Evolutionary conservation across 108 stramenopile species (phyloP).

Genomic region (Skeletonema potamos): DNA sequence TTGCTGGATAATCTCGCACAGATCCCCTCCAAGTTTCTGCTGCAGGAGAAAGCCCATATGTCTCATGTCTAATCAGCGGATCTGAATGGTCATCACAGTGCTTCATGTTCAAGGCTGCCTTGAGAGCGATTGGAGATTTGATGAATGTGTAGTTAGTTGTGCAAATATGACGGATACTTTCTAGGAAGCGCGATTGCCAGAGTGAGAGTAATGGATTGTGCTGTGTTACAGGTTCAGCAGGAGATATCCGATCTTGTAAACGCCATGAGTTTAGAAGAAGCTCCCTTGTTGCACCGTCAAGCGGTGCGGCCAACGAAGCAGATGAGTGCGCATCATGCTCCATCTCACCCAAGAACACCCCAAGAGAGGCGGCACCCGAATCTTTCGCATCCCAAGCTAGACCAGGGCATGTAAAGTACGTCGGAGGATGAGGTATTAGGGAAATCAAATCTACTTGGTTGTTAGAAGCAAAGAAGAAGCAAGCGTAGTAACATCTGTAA

Average conservation of each 20-base stretch:
- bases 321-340: background rate
- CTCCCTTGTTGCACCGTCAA: slow-evolving; percentile 21
- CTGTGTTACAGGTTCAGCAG: background rate
- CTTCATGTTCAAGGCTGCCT: background rate
- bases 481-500: slow-evolving; percentile 39
- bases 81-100: background rate
- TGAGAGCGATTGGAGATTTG: slow-evolving; percentile 9
- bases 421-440: slow-evolving; percentile 43
- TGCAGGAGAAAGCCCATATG: slow-evolving; percentile 21
- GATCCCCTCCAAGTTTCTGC: slow-evolving; percentile 35
- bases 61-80: slow-evolving; percentile 18
- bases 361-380: slow-evolving; percentile 12
- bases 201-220: slow-evolving; percentile 21
- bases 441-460: background rate
- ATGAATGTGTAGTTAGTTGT: slow-evolving; percentile 18
- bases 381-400: slow-evolving; percentile 35
- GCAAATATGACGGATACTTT: slow-evolving; percentile 39
- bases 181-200: slow-evolving; percentile 41
- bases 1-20: slow-evolving; percentile 42
- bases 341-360: slow-evolving; percentile 10
- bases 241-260: slow-evolving; percentile 10
- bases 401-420: slow-evolving; percentile 40
- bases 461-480: background rate
- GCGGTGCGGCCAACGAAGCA: slow-evolving; percentile 15
- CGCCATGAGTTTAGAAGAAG: slow-evolving; percentile 32